Evolutionary conservation across 1,284 basidiomycete genomes (phyloP), one percentile per base, ranked within the genome.

Genomic region (Xerocomus amazonicus): DNA sequence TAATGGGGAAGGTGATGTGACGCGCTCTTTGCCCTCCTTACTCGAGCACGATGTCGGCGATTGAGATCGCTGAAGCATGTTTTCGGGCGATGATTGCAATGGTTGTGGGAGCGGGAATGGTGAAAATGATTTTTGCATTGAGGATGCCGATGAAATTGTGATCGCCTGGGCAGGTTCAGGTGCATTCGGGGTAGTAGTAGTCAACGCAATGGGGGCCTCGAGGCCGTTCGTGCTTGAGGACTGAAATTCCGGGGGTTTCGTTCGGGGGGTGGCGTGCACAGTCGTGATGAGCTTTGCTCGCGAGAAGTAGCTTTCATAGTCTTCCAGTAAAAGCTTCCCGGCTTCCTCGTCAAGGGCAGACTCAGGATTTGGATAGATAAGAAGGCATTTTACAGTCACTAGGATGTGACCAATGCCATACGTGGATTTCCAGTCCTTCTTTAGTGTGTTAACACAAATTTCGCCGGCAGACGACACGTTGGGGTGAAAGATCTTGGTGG

Each of bases 331-430:
- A 49, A 96, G 76, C 67, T 93, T 94, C 14, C 92, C 92, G 0
- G 94, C 92, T 68, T 96, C 92, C 65, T 97, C 93, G 67, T 97
- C 92, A 48, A 98, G 74, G 0, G 95, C 94, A 13, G 90, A 93
- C 68, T 97, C 95, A 16, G 95, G 91, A 66, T 97, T 97, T 12
- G 95, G 95, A 62, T 92, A 92, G 59, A 98, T 97, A 55, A 98
- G 79, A 31, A 98, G 81, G 64, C 95, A 97, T 68, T 94, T 95
- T 59, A 97, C 86, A 33, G 90, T 93, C 63, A 92, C 85, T 9
- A 97, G 77, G 50, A 97, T 96, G 66, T 96, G 90, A 5, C 76
- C 83, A 33, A 97, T 91, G 26, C 93, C 94, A 59, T 92, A 95
- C n/a, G 84, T 80, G 16, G 88, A 80, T 67, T 92, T 86, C 95